Evolutionary conservation across 768 basidiomycete species (phyloP).

Genomic region (Trametes villosa): DNA sequence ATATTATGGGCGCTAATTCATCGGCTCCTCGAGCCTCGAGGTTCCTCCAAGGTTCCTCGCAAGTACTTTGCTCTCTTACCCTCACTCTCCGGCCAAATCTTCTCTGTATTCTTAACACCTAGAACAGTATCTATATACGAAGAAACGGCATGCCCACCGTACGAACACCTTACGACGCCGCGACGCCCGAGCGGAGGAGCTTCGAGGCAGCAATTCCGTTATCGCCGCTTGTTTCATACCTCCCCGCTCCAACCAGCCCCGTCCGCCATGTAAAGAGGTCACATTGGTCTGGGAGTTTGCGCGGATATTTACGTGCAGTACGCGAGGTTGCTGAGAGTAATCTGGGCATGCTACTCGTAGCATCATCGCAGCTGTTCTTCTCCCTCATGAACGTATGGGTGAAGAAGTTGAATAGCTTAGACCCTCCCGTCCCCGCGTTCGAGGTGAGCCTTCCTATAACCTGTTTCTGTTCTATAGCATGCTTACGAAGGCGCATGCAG

Average conservation of each 20-base stretch:
- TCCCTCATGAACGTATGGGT: slow-evolving; percentile 65
- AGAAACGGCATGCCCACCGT: slow-evolving; percentile 6
- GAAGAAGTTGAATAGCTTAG: slow-evolving; percentile 61
- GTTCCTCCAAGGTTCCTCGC: too few relatives aligned
- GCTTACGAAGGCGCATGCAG: slow-evolving; percentile 33
- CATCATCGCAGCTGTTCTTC: slow-evolving; percentile 60
- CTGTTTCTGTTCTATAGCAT: neutral
- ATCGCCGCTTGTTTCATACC: slow-evolving; percentile 13
- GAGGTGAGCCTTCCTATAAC: slow-evolving; percentile 43
- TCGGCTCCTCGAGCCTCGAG: too few relatives aligned
- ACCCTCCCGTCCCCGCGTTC: slow-evolving; percentile 59
- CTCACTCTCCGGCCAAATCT: too few relatives aligned
- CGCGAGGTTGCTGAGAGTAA: slow-evolving; percentile 40
- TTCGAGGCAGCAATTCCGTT: slow-evolving; percentile 11
- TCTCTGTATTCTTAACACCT: too few relatives aligned
- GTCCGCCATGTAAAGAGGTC: neutral
- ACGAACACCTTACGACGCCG: slow-evolving; percentile 7
- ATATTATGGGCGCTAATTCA: too few relatives aligned
- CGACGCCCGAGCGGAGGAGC: slow-evolving; percentile 9
- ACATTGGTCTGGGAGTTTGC: neutral
- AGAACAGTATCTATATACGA: neutral
- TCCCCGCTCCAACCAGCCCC: slow-evolving; percentile 1
- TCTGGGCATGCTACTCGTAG: slow-evolving; percentile 63
- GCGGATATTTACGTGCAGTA: neutral
- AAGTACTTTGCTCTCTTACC: too few relatives aligned